Evolutionary conservation across 2,329 filamentous ascomycete genomes (phyloP).

Genomic region (Ceratocystis cacaofunesta): DNA sequence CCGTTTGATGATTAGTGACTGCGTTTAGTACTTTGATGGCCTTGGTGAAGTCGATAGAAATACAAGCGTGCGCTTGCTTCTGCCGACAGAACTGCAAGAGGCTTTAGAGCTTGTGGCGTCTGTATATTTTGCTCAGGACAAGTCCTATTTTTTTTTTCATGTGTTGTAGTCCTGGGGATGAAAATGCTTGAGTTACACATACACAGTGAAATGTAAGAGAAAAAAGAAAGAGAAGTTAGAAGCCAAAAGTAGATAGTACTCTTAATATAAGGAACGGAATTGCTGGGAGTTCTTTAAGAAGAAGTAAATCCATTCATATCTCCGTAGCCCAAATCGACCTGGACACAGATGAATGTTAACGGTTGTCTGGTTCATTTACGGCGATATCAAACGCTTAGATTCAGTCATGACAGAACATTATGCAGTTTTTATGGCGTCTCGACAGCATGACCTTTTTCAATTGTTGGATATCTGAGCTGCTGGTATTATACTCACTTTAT

Average conservation of each 20-base stretch:
- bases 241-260: background rate
- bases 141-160: background rate
- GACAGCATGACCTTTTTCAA: background rate
- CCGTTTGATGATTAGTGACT: background rate
- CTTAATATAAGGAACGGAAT: no score
- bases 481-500: background rate
- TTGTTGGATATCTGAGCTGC: background rate
- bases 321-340: no score
- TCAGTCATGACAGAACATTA: no score
- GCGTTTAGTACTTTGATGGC: background rate
- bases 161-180: background rate
- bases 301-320: no score
- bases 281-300: no score
- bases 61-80: background rate
- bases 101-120: background rate
- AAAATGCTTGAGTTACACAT: constrained; percentile 1
- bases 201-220: background rate
- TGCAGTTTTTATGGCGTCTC: background rate
- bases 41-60: background rate
- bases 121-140: background rate
- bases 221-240: background rate
- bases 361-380: background rate
- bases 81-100: no score
- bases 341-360: background rate
- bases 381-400: background rate